A percentile compares a stretch with the other conserved stretches of the same genome.
These are phyloP conservation scores for Purpureocillium lavendulum DNA, from an alignment of 2,329 filamentous ascomycete species.

Conservation along the genomic window DNA sequence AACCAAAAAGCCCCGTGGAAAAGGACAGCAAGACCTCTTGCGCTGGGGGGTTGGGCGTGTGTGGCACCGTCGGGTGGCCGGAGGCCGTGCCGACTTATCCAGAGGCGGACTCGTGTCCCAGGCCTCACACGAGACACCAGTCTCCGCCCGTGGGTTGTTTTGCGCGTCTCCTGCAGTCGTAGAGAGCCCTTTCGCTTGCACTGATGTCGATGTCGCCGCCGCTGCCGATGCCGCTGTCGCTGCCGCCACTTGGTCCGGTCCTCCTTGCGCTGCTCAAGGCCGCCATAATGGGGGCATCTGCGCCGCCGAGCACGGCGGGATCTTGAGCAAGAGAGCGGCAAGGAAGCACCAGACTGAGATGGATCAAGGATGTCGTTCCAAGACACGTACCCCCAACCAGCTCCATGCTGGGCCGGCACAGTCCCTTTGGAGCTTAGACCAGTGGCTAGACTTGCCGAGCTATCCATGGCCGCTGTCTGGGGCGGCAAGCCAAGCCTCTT, in stretches of 20 bases:
- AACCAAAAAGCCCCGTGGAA: background rate
- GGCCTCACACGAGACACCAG: background rate
- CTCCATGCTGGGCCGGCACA: background rate
- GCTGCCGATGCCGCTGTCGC: no score
- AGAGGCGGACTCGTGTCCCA: constrained; percentile 8
- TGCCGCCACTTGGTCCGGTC: no score
- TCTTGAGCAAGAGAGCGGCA: no score
- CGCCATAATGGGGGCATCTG: no score
- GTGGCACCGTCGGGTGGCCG: background rate
- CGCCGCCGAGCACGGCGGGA: no score
- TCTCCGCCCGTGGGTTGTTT: background rate
- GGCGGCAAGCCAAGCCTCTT: constrained; percentile 7
- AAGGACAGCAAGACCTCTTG: background rate
- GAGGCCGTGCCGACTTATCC: constrained; percentile 12
- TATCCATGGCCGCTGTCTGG: constrained; percentile 6
- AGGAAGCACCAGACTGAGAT: no score
- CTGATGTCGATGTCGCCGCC: no score
- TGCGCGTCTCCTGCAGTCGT: no score
- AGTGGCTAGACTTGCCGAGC: constrained; percentile 5
- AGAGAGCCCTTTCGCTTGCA: no score
- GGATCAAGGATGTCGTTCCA: no score
- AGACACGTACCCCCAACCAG: no score
- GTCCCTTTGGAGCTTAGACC: constrained; percentile 1
- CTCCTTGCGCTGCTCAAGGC: no score
- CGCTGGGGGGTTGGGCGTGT: background rate